A percentile compares a stretch with the other conserved stretches of the same genome.
phyloP scores from a whole-genome alignment of 306 rosid genomes.

The Amphicarpaea edgeworthii region DNA sequence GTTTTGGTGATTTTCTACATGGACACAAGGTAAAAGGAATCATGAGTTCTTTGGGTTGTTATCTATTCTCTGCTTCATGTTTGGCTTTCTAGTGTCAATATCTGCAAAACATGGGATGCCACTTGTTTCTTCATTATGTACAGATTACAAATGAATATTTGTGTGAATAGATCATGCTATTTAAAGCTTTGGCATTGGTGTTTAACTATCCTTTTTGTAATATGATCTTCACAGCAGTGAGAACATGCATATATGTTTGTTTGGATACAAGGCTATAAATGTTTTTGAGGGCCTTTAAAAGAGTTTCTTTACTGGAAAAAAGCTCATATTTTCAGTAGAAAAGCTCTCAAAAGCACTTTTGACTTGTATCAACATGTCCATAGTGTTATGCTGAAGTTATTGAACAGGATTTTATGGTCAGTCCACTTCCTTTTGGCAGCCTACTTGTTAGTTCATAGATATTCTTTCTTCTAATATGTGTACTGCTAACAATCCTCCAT shows the following conservation, averaged over 20 bases:
- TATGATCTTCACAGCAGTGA: not conserved
- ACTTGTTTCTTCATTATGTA: too few species aligned
- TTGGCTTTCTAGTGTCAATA: not conserved
- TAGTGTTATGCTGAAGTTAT: too few species aligned
- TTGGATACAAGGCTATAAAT: too few species aligned
- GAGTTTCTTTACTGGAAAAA: too few species aligned
- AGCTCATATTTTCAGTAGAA: too few species aligned
- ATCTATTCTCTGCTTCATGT: not conserved
- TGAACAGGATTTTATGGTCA: slow-evolving; percentile 5
- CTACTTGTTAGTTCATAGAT: not conserved
- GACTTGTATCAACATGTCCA: too few species aligned
- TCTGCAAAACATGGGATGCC: not conserved
- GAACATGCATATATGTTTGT: not conserved
- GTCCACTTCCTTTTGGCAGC: not conserved
- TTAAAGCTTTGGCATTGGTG: not conserved
- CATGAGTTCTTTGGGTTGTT: not conserved
- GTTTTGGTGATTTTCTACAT: too few species aligned
- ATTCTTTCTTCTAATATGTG: slow-evolving; percentile 1
- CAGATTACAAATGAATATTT: not conserved
- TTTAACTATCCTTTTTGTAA: slow-evolving; percentile 4
- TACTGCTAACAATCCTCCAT: not conserved
- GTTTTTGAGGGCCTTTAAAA: too few species aligned
- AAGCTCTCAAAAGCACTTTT: too few species aligned
- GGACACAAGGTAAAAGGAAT: too few species aligned
- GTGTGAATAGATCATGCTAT: slow-evolving; percentile 17